Evolutionary conservation across 352 stramenopile genomes (phyloP), one percentile per base, ranked within the genome.

Genomic region (Thraustotheca clavata): DNA sequence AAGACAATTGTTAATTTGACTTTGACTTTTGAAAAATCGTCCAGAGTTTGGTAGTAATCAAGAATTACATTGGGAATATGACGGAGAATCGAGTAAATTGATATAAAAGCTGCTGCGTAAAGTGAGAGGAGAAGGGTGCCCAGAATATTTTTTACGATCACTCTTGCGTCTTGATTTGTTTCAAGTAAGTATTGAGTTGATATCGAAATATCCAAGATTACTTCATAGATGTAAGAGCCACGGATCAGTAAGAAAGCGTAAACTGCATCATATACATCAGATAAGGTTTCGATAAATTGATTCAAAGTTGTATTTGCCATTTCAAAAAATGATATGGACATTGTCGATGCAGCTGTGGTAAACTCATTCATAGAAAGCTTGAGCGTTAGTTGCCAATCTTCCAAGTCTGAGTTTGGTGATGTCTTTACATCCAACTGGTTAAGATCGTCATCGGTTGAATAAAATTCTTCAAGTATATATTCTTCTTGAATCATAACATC

Each of bases 1-100:
- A 76, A 50, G n/a, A 67, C 62, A 0, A 48, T 38, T 29, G 73
- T 63, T 36, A 77, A 70, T 61, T 79, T 79, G 67, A 79, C 59
- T 65, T 80, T 71, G 16, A 72, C 73, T 40, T 72, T 69, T 39
- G 73, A 74, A 40, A 79, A 50, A 24, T 77, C 75, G 59, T 80
- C 75, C 29, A 79, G 67, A 24, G 67, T 76, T 7, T 35, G 43
- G 34, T 69, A 72, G 33, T 72, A 69, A 26, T 65, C 34, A 29
- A 67, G 60, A 11, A 73, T 47, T 26, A 75, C 60, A 33, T 67
- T 57, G 0, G 75, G 75, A 0, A 78, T 35, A 0, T 69, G 68
- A 20, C 60, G 68, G 0, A 65, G 50, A 14, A 73, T 29, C 4
- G 59, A 39, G 54, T 83, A 83, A 31, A 80, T 11, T 1, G 65